Base-by-base conservation (phyloP, 192 early-diverging fungal species). In the Piromyces finnis region DNA sequence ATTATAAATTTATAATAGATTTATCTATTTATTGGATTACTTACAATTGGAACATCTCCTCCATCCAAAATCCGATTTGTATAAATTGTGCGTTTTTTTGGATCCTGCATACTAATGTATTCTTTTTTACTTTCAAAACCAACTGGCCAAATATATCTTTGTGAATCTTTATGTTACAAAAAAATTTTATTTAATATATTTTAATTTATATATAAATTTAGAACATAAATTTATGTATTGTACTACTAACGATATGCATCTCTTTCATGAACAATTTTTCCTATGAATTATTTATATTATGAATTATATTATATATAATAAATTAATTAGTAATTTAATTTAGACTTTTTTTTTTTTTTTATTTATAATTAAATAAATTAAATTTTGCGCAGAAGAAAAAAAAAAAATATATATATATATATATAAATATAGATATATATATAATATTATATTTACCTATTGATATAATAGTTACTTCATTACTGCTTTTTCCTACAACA, bases 11-110 rank as follows among this genome's bases (percentile, higher is more conserved):
- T n/a, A n/a, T n/a, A n/a, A n/a, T n/a, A n/a, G n/a, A n/a, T n/a
- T n/a, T n/a, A n/a, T n/a, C n/a, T n/a, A n/a, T n/a, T n/a, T n/a
- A n/a, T n/a, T n/a, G n/a, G n/a, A n/a, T n/a, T n/a, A 14, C 1
- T 51, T 51, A 51, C 41, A 14, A 22, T 51, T 51, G 41, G 41
- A 22, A 1, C 22, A 3, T 90, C 88, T 30, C 89, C 90, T 78
- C 90, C 92, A 79, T 92, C 91, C 29, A 93, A 82, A 51, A 93
- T 92, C 80, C 92, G 91, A 30, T 88, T 91, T 4, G 88, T 90
- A 79, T 92, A 93, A 18, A 86, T 84, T 28, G 88, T 89, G 59
- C 86, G 85, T 16, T 85, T 83, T 26, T 84, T 85, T 29, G 85
- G 85, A 78, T 88, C 87, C 11, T 83, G 86, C 30, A 91, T 85